Percentiles rank a stretch among this genome's conserved stretches.
Evolutionary conservation across 2,329 filamentous ascomycete genomes (phyloP).

Genomic region (Fusarium sp.): DNA sequence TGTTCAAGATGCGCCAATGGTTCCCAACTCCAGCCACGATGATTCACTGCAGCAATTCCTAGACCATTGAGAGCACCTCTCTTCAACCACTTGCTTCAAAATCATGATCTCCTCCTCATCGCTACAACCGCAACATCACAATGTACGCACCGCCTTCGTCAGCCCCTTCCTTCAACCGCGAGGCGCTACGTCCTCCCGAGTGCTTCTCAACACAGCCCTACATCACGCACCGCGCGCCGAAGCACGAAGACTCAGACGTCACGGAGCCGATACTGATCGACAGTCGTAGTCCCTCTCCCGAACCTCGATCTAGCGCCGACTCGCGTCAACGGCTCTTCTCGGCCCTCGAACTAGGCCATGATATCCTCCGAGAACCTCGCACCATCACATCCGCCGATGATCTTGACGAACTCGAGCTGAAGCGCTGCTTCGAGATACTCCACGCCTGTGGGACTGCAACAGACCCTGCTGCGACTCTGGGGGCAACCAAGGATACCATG

Average conservation of each 20-base stretch:
- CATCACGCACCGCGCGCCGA: not conserved
- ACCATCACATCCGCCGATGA: slow-evolving; percentile 43
- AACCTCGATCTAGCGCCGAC: slow-evolving; percentile 19
- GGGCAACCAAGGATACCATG: slow-evolving; percentile 46
- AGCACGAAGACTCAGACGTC: slow-evolving; percentile 3
- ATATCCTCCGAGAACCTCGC: slow-evolving; percentile 25
- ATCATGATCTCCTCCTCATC: not conserved
- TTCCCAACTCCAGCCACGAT: not conserved
- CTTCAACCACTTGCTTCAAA: fast-evolving
- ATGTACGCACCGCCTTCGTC: slow-evolving; percentile 5
- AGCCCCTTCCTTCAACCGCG: not conserved
- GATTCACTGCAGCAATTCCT: slow-evolving; percentile 11
- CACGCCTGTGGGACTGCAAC: slow-evolving; percentile 48
- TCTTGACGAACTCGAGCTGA: slow-evolving; percentile 45
- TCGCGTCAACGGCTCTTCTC: slow-evolving; percentile 44
- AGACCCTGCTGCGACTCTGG: slow-evolving; percentile 35
- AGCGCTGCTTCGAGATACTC: slow-evolving; percentile 49
- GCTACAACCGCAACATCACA: not conserved
- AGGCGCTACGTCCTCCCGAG: slow-evolving; percentile 6
- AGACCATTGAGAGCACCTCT: fast-evolving
- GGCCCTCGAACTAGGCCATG: slow-evolving; percentile 38
- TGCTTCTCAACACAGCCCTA: not conserved
- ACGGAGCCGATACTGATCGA: slow-evolving; percentile 17
- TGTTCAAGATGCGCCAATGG: fast-evolving
- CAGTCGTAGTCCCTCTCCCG: slow-evolving; percentile 30